Base-by-base conservation (phyloP, 2,329 filamentous ascomycete genomes). In the Aspergillus caelatus region DNA sequence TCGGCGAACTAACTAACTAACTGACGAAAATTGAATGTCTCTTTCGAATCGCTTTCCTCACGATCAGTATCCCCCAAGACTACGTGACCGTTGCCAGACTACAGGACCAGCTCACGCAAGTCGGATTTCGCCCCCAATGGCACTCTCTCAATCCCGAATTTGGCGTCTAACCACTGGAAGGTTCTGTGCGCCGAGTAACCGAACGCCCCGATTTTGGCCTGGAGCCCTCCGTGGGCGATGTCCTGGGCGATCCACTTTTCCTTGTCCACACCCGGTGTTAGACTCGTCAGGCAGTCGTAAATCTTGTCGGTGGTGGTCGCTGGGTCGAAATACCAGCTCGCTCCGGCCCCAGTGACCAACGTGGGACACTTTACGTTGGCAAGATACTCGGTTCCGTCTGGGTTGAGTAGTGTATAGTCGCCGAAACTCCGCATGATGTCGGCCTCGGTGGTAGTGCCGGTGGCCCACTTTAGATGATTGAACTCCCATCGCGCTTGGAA, bases 401-500 rank as follows among this genome's bases (percentile, higher is more conserved):
- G n/a, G 26, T 60, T 60, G 12, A 41, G 58, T 19, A 60, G 26
- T 41, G 58, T 60, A 30, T 60, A 60, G 58, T 52, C 58, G 48
- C 58, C 58, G 19, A 60, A 60, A 28, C 58, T 60, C 21, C 58
- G 58, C 58, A 60, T 60, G 36, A 60, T 52, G 36, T 60, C 58
- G n/a, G 58, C 58, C 16, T 60, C 58, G n/a, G 58, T 60, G 19
- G 21, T 60, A 30, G 58, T 41, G 34, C 58, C 58, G 32, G 58
- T 60, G 16, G 58, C 58, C 58, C 60, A 62, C 46, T 46, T 58
- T 23, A 57, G 34, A 53, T 67, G 68, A 11, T 62, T 64, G 41
- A 74, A 67, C 60, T 75, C 73, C 73, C 73, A 75, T 39, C 62
- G 54, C 9, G 63, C 48, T 58, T 70, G 68, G 54, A 74, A 74